phyloP scores from a whole-genome alignment of 2,329 filamentous ascomycete genomes.

The Colletotrichum tanaceti region DNA sequence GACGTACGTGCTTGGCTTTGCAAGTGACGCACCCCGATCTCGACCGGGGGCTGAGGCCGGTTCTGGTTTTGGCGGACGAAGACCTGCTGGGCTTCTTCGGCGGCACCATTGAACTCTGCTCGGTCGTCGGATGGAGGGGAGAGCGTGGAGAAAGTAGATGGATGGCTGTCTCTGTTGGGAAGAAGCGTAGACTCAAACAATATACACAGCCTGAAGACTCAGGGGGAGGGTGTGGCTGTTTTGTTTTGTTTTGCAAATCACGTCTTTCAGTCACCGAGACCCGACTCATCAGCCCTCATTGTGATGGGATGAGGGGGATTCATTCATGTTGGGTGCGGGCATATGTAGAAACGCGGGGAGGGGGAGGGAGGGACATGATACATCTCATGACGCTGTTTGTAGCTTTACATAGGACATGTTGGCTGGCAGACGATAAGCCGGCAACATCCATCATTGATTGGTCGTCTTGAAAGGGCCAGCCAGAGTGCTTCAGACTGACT shows the following conservation, averaged over 20 bases:
- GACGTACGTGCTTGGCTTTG: constrained; percentile 47
- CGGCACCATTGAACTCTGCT: constrained; percentile 26
- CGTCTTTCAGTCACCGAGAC: not conserved
- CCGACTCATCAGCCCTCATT: constrained; percentile 7
- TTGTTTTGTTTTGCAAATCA: not conserved
- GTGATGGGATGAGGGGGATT: not conserved
- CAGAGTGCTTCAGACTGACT: constrained; percentile 10
- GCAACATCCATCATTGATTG: constrained; percentile 21
- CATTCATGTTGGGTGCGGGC: not conserved
- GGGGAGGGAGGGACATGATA: no score
- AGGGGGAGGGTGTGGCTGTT: not conserved
- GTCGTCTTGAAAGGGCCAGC: constrained; percentile 5
- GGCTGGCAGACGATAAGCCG: constrained; percentile 29
- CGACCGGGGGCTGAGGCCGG: constrained; percentile 43
- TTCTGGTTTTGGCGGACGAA: constrained; percentile 26
- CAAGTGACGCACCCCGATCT: constrained; percentile 49
- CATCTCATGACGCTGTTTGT: constrained; percentile 32
- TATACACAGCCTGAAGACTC: not conserved
- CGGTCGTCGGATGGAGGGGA: no score
- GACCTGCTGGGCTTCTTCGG: constrained; percentile 23
- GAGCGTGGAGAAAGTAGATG: not conserved
- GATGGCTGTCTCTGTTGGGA: no score
- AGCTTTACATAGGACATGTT: constrained; percentile 4
- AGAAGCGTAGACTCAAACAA: no score
- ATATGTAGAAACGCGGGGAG: constrained; percentile 26